Evolutionary conservation across 345 rosid species (phyloP), one percentile per base, ranked within the genome.

Genomic region (Clarkia xantiana): DNA sequence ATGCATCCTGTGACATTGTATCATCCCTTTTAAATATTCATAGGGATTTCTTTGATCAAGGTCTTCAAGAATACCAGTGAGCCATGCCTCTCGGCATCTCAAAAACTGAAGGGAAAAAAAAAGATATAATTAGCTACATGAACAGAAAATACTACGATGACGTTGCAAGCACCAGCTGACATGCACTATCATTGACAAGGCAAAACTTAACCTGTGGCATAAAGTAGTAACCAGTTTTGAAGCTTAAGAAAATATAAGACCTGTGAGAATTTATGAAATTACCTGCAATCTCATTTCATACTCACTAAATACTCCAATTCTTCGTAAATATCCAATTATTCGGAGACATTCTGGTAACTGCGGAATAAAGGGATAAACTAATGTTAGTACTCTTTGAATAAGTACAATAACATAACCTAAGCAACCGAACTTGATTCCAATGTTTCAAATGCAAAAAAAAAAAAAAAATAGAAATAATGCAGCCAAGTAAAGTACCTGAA

Each of bases 11-110:
- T 86, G 95, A 65, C 57, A 60, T 44, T 45, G 15, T 45, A 60
- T 60, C 63, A 59, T 84, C 64, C 98, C 98, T 71, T 86, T 86
- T 57, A 91, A 66, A 76, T 79, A 86, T 56, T 84, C 96, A 53
- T 86, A 91, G 14, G 93, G 83, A 73, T 75, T 86, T 61, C 70
- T 75, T 70, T 83, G 98, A 68, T 84, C 93, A 55, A 86, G 66
- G 78, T 91, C 94, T 68, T 86, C 96, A 7, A 91, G 89, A 69
- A 91, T 80, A 52, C 96, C 94, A 66, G 89, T 79, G 60, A 91
- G 93, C 98, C 98, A 91, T 43, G 96, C 84, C 68, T 86, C 98
- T 45, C 93, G 85, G 60, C 98, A 91, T 75, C 93, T 84, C 64
- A 91, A 66, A 72, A 91, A 86, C 98, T 91, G 77, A 68, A 75